phyloP scores from a whole-genome alignment of 2,329 filamentous ascomycete species.

The Trichothecium sympodiale region DNA sequence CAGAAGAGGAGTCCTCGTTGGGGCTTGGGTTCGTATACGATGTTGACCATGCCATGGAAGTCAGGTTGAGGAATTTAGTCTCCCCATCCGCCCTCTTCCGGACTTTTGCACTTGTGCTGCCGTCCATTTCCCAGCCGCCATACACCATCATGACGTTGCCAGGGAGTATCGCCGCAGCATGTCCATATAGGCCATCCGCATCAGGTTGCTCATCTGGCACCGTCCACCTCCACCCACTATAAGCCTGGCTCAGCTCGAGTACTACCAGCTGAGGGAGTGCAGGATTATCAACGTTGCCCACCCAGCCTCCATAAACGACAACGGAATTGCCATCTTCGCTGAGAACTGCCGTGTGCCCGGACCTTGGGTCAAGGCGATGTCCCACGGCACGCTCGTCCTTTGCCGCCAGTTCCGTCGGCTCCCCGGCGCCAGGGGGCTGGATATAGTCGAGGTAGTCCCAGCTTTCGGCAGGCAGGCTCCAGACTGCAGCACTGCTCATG shows the following conservation, averaged over 20 bases:
- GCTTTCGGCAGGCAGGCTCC: constrained; percentile 72
- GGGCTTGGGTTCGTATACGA: constrained; percentile 35
- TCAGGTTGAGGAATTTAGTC: constrained; percentile 45
- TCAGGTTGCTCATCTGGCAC: constrained; percentile 42
- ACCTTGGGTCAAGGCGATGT: constrained; percentile 59
- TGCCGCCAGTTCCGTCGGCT: constrained; percentile 21
- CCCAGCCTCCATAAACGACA: constrained; percentile 82
- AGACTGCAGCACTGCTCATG: constrained; percentile 83
- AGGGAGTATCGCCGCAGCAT: constrained; percentile 51
- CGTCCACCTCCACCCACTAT: constrained; percentile 64
- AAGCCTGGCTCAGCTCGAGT: constrained; percentile 63
- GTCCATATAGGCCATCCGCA: constrained; percentile 44
- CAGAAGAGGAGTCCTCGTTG: constrained; percentile 4
- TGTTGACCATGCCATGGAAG: constrained; percentile 40
- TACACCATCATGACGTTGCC: constrained; percentile 60
- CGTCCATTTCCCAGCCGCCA: constrained; percentile 44
- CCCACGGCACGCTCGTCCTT: constrained; percentile 13
- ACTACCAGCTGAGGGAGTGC: constrained; percentile 75
- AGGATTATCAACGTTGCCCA: constrained; percentile 64
- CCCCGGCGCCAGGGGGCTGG: constrained; percentile 23
- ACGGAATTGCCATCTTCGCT: constrained; percentile 69
- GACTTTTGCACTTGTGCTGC: constrained; percentile 15
- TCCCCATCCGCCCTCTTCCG: constrained; percentile 17
- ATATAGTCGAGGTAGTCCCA: constrained; percentile 69
- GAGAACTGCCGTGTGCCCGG: constrained; percentile 78